Base-by-base conservation (phyloP, 2,329 filamentous ascomycete genomes). In the Geosmithia flava region DNA sequence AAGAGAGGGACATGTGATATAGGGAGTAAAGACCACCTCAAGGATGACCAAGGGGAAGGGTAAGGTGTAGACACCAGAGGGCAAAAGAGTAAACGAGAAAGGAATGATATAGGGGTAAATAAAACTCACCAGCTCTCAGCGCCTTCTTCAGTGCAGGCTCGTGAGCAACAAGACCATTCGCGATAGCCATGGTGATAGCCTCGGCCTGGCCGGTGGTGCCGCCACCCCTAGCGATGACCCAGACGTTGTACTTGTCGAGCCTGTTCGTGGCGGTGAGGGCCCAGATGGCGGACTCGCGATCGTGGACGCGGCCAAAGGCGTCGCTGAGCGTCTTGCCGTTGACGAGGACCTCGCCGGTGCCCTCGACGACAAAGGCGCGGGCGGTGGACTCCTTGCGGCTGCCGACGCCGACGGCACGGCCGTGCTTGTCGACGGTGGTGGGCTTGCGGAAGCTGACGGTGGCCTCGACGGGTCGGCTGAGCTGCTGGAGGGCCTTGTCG, bases 181-280 rank as follows among this genome's bases (percentile, higher is more conserved):
- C 85, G 61, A 97, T 77, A 19, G 87, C 93, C 67, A 98, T 68
- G 42, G 91, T 94, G 59, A 97, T 78, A 33, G 93, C 90, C 68
- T 98, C 93, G 7, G 93, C 91, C 68, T 98, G 94, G 2, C 93
- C 93, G 46, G 93, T 98, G 45, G 86, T 85, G 57, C 93, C 93
- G 55, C 93, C 93, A 49, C 93, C 93, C 50, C 78, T 75, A 3
- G 89, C 87, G 46, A 86, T 68, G 47, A 83, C 90, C 83, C 88
- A 98, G 3, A 96, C 80, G 60, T 98, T 98, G 73, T 98, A 98
- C 67, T 96, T 97, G 72, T 95, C 89, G 54, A 95, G 68, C 53
- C 93, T 75, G 42, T 85, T 74, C 20, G 89, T 94, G 46, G 81
- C 76, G 59, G 90, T 88, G 59, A 98, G 68, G 7, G 91, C 81